Conservation (phyloP, 495 filamentous ascomycete genomes). For the Aspergillus ellipticus region DNA sequence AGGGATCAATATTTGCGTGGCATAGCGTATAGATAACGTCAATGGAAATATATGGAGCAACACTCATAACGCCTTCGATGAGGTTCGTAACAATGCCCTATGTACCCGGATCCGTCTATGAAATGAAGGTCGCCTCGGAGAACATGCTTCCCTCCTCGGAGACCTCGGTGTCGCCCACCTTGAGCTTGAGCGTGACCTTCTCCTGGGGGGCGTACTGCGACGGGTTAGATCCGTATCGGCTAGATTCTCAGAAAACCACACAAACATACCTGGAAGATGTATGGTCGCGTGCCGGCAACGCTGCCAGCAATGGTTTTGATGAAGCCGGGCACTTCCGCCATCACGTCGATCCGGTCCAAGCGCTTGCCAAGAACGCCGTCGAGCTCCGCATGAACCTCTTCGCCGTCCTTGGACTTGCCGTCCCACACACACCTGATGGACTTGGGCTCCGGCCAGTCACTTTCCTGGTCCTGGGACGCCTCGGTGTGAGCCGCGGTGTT, state of each 20-base stretch:
- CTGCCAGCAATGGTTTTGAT: constrained; percentile 87
- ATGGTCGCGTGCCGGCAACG: constrained; percentile 87
- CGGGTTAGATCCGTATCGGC: constrained; percentile 8
- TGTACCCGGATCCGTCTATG: constrained; percentile 41
- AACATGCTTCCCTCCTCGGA: constrained; percentile 75
- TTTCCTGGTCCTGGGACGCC: constrained; percentile 64
- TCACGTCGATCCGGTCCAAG: constrained; percentile 86
- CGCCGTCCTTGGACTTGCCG: constrained; percentile 72
- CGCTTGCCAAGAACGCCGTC: constrained; percentile 65
- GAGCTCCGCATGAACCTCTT: constrained; percentile 62
- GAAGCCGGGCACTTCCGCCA: constrained; percentile 93
- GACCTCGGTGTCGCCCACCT: constrained; percentile 72
- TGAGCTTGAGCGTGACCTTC: constrained; percentile 70
- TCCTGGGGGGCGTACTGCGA: constrained; percentile 60
- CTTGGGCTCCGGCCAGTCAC: constrained; percentile 85
- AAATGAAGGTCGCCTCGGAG: constrained; percentile 91
- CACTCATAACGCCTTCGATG: constrained; percentile 19
- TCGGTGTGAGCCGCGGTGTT: constrained; percentile 64
- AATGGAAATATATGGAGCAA: constrained; percentile 13
- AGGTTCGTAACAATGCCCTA: constrained; percentile 26
- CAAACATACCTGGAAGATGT: constrained; percentile 82
- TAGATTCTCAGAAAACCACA: not conserved
- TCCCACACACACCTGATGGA: constrained; percentile 73
- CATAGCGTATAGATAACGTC: constrained; percentile 10
- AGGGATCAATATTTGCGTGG: constrained; percentile 11